Conservation (phyloP, 2,329 filamentous ascomycete species). For the Colletotrichum gigasporum region DNA sequence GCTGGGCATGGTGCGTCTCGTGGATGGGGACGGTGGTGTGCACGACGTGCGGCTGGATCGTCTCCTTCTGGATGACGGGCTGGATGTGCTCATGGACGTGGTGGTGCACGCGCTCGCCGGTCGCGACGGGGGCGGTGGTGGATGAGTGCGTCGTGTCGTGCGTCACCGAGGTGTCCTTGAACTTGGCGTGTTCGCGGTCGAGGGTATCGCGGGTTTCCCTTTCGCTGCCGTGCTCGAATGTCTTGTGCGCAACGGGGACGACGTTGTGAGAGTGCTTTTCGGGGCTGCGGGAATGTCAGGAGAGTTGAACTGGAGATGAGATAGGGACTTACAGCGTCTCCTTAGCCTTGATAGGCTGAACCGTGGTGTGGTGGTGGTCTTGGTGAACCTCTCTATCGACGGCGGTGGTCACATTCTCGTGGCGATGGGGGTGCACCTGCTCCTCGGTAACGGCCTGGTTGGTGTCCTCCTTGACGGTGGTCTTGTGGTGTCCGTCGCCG, state of each 20-base stretch:
- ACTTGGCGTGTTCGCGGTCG: slow-evolving; percentile 56
- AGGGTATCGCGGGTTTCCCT: slow-evolving; percentile 56
- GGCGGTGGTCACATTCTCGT: slow-evolving; percentile 70
- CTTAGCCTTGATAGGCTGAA: slow-evolving; percentile 65
- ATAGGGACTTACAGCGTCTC: slow-evolving; percentile 55
- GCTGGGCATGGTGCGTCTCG: slow-evolving; percentile 74
- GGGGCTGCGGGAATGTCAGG: slow-evolving; percentile 45
- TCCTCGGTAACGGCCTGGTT: slow-evolving; percentile 69
- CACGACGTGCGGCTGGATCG: slow-evolving; percentile 71
- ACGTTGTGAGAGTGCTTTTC: slow-evolving; percentile 72
- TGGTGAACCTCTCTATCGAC: slow-evolving; percentile 77
- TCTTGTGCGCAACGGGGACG: slow-evolving; percentile 66
- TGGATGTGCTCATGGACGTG: slow-evolving; percentile 75
- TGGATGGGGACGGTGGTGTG: slow-evolving; percentile 79
- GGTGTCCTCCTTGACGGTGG: slow-evolving; percentile 74
- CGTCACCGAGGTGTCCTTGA: slow-evolving; percentile 38
- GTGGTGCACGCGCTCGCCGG: slow-evolving; percentile 45
- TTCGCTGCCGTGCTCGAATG: slow-evolving; percentile 68
- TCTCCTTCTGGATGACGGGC: slow-evolving; percentile 76
- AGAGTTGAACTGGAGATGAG: background rate
- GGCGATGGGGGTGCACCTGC: slow-evolving; percentile 65
- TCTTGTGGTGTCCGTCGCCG: slow-evolving; percentile 72
- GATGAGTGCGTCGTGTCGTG: slow-evolving; percentile 41
- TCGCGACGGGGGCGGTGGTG: slow-evolving; percentile 37
- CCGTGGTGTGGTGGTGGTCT: slow-evolving; percentile 75